Evolutionary conservation across 1,139 yeast species (phyloP), one percentile per base, ranked within the genome.

Genomic region (Sugiyamaella sp.): DNA sequence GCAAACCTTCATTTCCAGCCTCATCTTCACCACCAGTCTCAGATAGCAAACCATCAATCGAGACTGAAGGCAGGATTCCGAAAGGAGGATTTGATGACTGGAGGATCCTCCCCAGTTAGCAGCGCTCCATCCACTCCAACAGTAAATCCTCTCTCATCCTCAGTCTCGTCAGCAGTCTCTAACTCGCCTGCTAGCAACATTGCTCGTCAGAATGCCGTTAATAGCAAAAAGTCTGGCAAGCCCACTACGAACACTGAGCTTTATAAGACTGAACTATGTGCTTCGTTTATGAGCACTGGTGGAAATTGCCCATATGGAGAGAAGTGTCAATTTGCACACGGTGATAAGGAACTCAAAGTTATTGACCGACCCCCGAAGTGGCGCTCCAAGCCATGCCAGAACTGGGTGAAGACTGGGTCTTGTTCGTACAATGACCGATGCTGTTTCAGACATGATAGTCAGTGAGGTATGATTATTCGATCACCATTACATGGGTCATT

Each of bases 291-390:
- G 69, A 84, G 82, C 63, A 79, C 82, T 59, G 74, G 75, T 20
- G 93, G 93, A 22, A 66, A 70, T 56, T 90, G 97, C 70, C 96
- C 96, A 8, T 90, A 90, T 68, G 96, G 96, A 2, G 80, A 80
- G 62, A 90, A 90, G 73, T 90, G 97, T 69, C 97, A 90, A 72
- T 90, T 90, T 77, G 97, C 97, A 6, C 97, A 90, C 65, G 97
- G 97, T 20, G 78, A 80, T 42, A 74, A 79, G 55, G 97, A 90
- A 68, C 75, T 90, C 64, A 88, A 89, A 69, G 65, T 71, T 17
- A 84, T 89, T 49, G 86, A 83, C 58, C 79, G 95, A 57, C 87
- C 93, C 14, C 82, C 86, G 56, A 90, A 89, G 67, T 90, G 95
- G 87, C 82, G 96, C 68, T 87, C 96, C 24, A 90, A 89, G 73